A percentile compares a stretch with the other conserved stretches of the same genome.
phyloP scores from a whole-genome alignment of 1,284 basidiomycete genomes.

The Polyporus tsugae region DNA sequence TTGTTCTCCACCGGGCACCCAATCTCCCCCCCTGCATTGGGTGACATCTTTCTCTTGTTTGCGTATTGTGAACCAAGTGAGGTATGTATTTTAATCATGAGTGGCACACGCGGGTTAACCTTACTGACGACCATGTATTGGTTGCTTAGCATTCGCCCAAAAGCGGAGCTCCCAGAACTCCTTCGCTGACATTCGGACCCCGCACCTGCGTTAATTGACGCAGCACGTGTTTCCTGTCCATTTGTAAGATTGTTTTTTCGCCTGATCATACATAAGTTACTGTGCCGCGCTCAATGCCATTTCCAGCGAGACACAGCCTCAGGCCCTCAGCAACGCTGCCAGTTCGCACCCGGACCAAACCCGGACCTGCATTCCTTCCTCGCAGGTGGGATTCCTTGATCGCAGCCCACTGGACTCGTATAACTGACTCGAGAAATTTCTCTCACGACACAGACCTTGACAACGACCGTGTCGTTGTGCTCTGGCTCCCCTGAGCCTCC shows the following conservation, averaged over 20 bases:
- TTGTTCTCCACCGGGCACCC: not conserved
- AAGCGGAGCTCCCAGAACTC: not conserved
- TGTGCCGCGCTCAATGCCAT: not conserved
- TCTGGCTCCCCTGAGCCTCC: not conserved
- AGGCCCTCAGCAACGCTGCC: not conserved
- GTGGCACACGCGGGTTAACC: not conserved
- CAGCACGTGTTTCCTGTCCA: not conserved
- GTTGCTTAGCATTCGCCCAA: not conserved
- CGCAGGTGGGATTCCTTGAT: not conserved
- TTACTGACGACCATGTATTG: not conserved
- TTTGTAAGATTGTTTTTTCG: not conserved
- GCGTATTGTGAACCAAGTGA: not conserved
- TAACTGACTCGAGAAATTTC: not conserved
- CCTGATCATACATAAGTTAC: not conserved
- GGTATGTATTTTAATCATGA: not conserved
- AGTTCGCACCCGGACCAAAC: not conserved
- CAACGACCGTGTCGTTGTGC: slow-evolving; percentile 1
- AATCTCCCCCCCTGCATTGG: not conserved
- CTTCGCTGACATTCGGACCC: not conserved
- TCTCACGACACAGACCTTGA: slow-evolving; percentile 1
- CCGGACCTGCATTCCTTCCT: slow-evolving; percentile 35
- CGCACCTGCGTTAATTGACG: not conserved
- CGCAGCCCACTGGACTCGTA: not conserved
- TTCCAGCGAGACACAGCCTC: not conserved
- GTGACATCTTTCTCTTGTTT: not conserved